These are phyloP conservation scores for Gelatoporia subvermispora DNA, from an alignment of 768 basidiomycete species.

Conservation along the genomic window DNA sequence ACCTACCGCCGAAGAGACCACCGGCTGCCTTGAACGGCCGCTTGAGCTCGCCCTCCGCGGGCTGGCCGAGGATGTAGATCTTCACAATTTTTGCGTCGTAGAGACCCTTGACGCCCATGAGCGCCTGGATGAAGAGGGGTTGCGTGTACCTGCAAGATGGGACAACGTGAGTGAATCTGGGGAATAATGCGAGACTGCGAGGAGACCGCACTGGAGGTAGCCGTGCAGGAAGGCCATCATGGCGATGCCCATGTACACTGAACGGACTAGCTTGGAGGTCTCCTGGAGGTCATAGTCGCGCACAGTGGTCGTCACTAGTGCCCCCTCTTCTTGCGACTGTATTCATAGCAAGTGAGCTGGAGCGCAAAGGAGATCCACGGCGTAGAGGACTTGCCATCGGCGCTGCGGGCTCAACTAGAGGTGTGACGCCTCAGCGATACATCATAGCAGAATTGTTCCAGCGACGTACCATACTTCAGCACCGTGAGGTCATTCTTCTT, in stretches of 20 bases:
- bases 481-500: constrained; percentile 94
- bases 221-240: constrained; percentile 74
- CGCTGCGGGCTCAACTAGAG: constrained; percentile 64
- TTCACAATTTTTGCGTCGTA: constrained; percentile 83
- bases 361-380: neutral
- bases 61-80: constrained; percentile 76
- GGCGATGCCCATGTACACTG: constrained; percentile 32
- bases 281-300: constrained; percentile 92
- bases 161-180: neutral
- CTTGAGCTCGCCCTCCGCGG: constrained; percentile 81
- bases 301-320: constrained; percentile 86
- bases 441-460: neutral
- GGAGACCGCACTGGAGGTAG: constrained; percentile 59
- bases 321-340: constrained; percentile 62
- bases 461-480: constrained; percentile 81
- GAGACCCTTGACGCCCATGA: constrained; percentile 91
- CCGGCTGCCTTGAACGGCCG: constrained; percentile 78
- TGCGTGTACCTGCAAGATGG: constrained; percentile 64
- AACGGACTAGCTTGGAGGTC: constrained; percentile 67
- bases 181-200: neutral
- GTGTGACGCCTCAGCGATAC: constrained; percentile 5
- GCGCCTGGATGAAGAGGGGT: constrained; percentile 89
- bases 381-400: constrained; percentile 58
- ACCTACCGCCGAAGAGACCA: constrained; percentile 69
- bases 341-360: neutral